These are phyloP conservation scores for Neoscytalidium dimidiatum DNA, from an alignment of 2,329 filamentous ascomycete genomes.

Conservation along the genomic window DNA sequence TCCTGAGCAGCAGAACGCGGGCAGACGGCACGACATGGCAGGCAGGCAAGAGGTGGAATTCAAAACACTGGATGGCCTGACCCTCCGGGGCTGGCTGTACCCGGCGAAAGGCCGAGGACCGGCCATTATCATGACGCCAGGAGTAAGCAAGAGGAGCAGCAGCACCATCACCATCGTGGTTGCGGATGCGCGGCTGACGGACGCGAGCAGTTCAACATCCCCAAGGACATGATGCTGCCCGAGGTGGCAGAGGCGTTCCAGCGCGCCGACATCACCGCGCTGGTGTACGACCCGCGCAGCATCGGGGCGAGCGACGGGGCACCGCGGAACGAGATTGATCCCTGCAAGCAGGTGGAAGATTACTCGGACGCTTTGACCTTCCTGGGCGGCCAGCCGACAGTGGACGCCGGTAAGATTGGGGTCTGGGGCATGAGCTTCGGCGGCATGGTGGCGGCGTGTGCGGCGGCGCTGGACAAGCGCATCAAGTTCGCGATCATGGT, in stretches of 20 bases:
- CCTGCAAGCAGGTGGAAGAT: conserved; percentile 35
- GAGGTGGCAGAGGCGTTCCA: conserved; percentile 39
- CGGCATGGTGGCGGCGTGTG: conserved; percentile 28
- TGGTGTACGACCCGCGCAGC: conserved; percentile 41
- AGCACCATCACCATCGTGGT: background rate
- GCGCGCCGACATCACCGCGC: conserved; percentile 34
- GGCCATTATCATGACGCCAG: conserved; percentile 33
- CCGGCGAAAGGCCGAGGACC: conserved; percentile 29
- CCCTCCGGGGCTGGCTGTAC: conserved; percentile 42
- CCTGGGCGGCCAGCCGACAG: conserved; percentile 27
- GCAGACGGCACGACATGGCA: background rate
- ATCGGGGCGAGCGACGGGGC: conserved; percentile 41
- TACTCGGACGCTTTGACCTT: conserved; percentile 41
- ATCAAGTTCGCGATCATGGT: conserved; percentile 29
- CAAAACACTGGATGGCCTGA: conserved; percentile 44
- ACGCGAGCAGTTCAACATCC: conserved; percentile 30
- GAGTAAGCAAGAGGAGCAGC: conserved; percentile 21
- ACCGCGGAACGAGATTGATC: conserved; percentile 43
- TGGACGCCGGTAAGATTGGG: conserved; percentile 32
- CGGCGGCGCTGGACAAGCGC: conserved; percentile 37
- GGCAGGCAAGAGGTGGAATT: conserved; percentile 39
- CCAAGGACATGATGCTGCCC: conserved; percentile 36
- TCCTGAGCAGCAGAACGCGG: too few relatives aligned
- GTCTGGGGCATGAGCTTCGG: conserved; percentile 43
- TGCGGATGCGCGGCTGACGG: conserved; percentile 10